Conservation (phyloP, 1,284 basidiomycete genomes). For the Trametes pubescens region DNA sequence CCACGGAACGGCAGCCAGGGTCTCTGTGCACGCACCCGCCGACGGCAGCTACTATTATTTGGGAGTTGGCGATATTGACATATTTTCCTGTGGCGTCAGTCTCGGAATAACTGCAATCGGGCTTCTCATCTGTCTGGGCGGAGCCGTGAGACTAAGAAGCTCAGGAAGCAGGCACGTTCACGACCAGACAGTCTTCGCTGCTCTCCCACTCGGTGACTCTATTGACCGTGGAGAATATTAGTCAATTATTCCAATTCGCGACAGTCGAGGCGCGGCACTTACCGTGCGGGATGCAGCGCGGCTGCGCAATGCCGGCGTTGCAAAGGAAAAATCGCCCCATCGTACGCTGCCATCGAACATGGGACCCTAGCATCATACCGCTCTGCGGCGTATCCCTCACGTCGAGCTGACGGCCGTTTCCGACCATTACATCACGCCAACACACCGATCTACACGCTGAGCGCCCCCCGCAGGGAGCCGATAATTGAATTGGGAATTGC, state of each 20-base stretch:
- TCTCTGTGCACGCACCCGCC: background rate
- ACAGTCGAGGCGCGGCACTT: background rate
- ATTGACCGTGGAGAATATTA: background rate
- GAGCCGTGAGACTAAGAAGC: too few relatives aligned
- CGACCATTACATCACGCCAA: background rate
- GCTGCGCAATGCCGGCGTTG: background rate
- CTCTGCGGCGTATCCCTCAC: background rate
- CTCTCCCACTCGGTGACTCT: background rate
- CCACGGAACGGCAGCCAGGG: background rate
- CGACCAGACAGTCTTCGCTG: background rate
- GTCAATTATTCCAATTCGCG: background rate
- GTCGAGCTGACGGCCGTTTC: conserved; percentile 9
- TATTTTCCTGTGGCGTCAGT: background rate
- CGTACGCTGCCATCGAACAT: background rate
- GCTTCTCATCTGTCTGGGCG: too few relatives aligned
- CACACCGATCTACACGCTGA: conserved; percentile 8
- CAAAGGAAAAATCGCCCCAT: background rate
- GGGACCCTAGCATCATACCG: background rate
- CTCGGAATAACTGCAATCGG: background rate
- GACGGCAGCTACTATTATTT: background rate
- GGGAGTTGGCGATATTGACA: background rate
- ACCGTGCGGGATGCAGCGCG: background rate
- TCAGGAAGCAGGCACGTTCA: background rate
- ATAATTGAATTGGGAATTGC: background rate
- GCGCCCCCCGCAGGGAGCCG: conserved; percentile 1